Evolutionary conservation across 805 yeast genomes (phyloP), one percentile per base, ranked within the genome.

Genomic region (Jamesozyma hellenica): DNA sequence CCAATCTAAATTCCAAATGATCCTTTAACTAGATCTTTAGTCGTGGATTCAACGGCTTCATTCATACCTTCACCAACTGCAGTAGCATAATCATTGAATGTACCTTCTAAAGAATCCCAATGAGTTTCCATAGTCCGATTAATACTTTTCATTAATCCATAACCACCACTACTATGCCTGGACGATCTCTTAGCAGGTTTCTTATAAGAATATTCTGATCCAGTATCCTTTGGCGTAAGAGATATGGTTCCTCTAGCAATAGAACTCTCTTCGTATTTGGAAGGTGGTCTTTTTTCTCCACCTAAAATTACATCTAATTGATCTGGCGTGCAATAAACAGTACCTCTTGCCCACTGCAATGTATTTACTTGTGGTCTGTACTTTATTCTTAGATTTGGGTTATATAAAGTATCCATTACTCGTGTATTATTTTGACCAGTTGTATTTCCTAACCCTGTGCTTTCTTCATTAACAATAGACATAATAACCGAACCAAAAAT

Each of bases 281-380:
- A 67, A 16, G 70, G 63, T 34, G 80, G 76, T 46, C 95, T 71
- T 39, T 75, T 74, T 0, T 79, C 79, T 1, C 96, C 96, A 4
- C 82, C 84, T 29, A 90, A 68, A 33, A 85, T 53, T 11, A 53
- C 40, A 42, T 82, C 79, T 38, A 92, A 66, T 45, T 84, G 94
- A 1, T 70, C 67, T 17, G 71, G 58, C 2, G 77, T 64, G n/a
- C 80, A 70, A 44, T 71, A 68, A 15, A 75, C 75, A 0, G 81
- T 65, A 3, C 96, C 96, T 48, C 80, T 75, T 6, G 92, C 84
- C 92, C 96, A 83, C 58, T 81, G 90, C 33, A 83, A 66, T 0
- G 92, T 74, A 28, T 86, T 75, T 6, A 84, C 75, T 4, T 75
- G 69, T 2, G 98, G 99, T 35, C 97, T 70, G 26, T 75, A 73